phyloP scores from a whole-genome alignment of 306 rosid species.

The Inga oerstediana region DNA sequence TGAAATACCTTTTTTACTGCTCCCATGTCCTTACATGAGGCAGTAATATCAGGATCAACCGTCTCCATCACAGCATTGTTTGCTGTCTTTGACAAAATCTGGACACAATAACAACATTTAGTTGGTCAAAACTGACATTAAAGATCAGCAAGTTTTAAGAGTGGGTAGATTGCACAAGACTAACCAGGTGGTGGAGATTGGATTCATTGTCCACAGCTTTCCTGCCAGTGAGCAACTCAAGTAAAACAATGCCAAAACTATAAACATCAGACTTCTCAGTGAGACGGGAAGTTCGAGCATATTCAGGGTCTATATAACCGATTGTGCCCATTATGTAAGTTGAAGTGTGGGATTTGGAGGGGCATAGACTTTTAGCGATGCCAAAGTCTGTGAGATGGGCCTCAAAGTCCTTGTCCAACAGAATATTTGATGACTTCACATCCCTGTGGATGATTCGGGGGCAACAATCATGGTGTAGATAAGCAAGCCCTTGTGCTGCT shows the following conservation, averaged over 20 bases:
- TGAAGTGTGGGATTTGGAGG: conserved; percentile 70
- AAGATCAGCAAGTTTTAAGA: background rate
- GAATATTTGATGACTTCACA: conserved; percentile 77
- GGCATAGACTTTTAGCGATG: conserved; percentile 73
- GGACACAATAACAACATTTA: background rate
- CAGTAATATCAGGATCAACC: conserved; percentile 65
- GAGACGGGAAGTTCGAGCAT: conserved; percentile 83
- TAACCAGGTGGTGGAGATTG: conserved; percentile 80
- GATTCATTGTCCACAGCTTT: conserved; percentile 84
- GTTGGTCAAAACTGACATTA: background rate
- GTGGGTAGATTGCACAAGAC: background rate
- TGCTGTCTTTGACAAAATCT: conserved; percentile 80
- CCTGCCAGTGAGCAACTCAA: conserved; percentile 78
- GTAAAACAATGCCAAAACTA: conserved; percentile 80
- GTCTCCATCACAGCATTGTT: conserved; percentile 84
- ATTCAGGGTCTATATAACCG: conserved; percentile 89
- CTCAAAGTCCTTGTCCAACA: conserved; percentile 74
- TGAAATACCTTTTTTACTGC: conserved; percentile 78
- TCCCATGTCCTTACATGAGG: conserved; percentile 73
- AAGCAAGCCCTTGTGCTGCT: conserved; percentile 83
- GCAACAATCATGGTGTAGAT: conserved; percentile 85
- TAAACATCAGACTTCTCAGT: conserved; percentile 88
- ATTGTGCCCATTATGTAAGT: conserved; percentile 85
- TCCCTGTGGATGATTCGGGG: conserved; percentile 90
- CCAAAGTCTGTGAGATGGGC: conserved; percentile 88